Base-by-base conservation (phyloP, 257 asterid species). In the Gynochthodes officinalis region DNA sequence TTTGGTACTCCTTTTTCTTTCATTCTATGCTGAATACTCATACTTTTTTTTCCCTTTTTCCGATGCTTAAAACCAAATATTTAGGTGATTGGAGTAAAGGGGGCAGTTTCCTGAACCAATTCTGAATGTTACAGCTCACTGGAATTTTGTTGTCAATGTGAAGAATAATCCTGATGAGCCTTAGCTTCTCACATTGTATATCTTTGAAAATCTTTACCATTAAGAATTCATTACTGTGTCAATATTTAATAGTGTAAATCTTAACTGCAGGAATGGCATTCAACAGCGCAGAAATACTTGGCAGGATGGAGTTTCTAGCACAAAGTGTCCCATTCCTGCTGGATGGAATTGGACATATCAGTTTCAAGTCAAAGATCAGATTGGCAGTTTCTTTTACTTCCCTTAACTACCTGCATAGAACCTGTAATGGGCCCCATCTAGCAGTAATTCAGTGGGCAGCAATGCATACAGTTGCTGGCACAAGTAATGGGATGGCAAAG, bases 361-460 rank as follows among this genome's bases (percentile, higher is more conserved):
- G 78, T 93, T 93, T 88, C 97, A 93, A 73, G 96, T 90, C 73
- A 93, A 93, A 82, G 97, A 93, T 72, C 98, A 93, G 85, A 90
- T 93, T 73, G 98, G 98, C 59, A 93, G 97, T 77, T 93, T 90
- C 96, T 90, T 81, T 79, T 93, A 91, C 93, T 80, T 85, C 98
- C 57, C 84, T 88, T 44, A 97, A 90, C 42, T 73, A 90, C 83
- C 85, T 95, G 39, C 96, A 80, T 72, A 87, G 84, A 83, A 86
- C 91, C 55, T 94, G 91, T 70, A 94, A 94, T 46, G 91, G 86
- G 28, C 99, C 99, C 64, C 99, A 94, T 79, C 83, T 94, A 63
- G 90, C 84, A 50, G 99, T 97, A 71, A 94, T 94, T 77, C 99
- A 94, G 71, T 94, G 99, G 99, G 99, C 99, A 43, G 99, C 97